Base-by-base conservation (phyloP, 2,329 filamentous ascomycete species). In the Exophiala sideris region DNA sequence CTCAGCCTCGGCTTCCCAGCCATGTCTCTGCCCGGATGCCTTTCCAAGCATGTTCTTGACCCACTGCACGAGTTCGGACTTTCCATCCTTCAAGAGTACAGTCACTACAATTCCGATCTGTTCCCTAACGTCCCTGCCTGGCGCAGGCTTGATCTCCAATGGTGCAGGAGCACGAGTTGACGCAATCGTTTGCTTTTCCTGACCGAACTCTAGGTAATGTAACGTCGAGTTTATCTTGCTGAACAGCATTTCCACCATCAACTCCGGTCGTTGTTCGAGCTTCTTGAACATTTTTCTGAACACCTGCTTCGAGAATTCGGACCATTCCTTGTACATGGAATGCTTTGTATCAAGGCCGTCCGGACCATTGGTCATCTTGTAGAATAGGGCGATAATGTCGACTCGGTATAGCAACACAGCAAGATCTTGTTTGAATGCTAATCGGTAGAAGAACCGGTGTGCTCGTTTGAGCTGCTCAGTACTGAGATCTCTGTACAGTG, bases 351-450 rank as follows among this genome's bases (percentile, higher is more conserved):
- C 85, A 32, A 97, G 73, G 1, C 87, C 83, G 54, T 89, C 83
- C 0, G 89, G 88, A 0, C 92, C 92, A 68, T 95, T 95, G 70
- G 97, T 87, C 84, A 99, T 91, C 66, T 84, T 87, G 67, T 96
- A 85, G 46, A 99, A 85, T 1, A 97, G 78, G 40, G 88, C 84
- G 44, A 99, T 83, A 34, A 96, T 95, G 67, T 97, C 94, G 4
- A 96, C 82, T 8, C 92, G 84, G 71, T 91, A 97, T 1, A 99
- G 78, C 74, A 96, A 82, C 18, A 96, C 86, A 52, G 85, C 86
- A 75, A 94, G 85, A 44, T 96, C 89, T 70, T 95, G 88, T 73
- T 97, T 99, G 77, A 97, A 97, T 0, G 91, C 91, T 9, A 95
- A 79, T 0, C 92, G 86, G 66, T 97, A 95, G 66, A 99, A 91